Evolutionary conservation across 441 rosid genomes (phyloP).

Genomic region (Gossypium laxum): DNA sequence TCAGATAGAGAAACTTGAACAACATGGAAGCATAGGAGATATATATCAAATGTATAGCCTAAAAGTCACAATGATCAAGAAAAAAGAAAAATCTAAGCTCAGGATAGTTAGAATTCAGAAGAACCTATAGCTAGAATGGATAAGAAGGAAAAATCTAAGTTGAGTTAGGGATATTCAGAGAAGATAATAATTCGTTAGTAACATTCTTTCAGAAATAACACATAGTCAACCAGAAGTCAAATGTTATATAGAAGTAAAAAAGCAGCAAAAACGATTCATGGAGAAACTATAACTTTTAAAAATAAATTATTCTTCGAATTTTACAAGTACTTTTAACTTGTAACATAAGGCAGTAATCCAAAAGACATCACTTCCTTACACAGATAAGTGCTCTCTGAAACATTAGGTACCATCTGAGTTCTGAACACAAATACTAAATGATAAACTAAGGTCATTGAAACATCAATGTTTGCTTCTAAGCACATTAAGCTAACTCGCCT

Average conservation of each 20-base stretch:
- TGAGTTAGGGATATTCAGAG: neutral
- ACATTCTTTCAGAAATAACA: conserved; percentile 2
- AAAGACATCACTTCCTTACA: neutral
- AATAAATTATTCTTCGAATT: neutral
- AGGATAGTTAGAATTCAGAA: neutral
- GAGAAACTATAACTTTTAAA: neutral
- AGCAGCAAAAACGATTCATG: neutral
- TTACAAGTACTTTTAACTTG: neutral
- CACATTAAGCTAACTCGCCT: neutral
- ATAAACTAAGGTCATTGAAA: neutral
- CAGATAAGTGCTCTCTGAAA: neutral
- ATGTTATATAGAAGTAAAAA: neutral
- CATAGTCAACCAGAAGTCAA: neutral
- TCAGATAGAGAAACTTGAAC: neutral
- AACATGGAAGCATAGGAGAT: neutral
- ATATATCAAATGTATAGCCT: neutral
- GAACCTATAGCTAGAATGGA: neutral
- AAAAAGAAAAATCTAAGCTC: neutral
- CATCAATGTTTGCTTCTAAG: neutral
- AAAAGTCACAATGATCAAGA: neutral
- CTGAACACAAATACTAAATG: neutral
- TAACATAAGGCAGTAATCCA: neutral
- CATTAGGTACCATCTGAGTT: conserved; percentile 3
- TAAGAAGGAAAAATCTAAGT: neutral
- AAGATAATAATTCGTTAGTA: neutral